A percentile compares a stretch with the other conserved stretches of the same genome.
Conservation (phyloP, 2,329 filamentous ascomycete species). For the Xylariales sp. region DNA sequence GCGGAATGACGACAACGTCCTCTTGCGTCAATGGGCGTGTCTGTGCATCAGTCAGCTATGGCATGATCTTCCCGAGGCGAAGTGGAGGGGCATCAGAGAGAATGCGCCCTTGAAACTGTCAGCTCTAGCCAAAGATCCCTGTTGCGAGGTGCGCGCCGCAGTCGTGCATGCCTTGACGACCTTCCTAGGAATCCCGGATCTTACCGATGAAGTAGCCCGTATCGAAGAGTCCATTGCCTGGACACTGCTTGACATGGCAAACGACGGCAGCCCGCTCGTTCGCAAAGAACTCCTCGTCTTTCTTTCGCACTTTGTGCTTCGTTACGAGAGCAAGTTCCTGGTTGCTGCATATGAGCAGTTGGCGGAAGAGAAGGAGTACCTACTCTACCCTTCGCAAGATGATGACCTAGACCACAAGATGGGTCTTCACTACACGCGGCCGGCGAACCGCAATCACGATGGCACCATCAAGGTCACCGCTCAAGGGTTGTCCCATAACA, state of each 20-base stretch:
- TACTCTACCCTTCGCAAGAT: slow-evolving; percentile 50
- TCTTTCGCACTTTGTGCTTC: slow-evolving; percentile 83
- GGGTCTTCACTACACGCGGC: slow-evolving; percentile 57
- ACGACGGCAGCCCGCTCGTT: slow-evolving; percentile 91
- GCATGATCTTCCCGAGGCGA: slow-evolving; percentile 85
- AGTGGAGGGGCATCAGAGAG: slow-evolving; percentile 91
- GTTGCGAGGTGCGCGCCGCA: slow-evolving; percentile 87
- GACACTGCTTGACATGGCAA: slow-evolving; percentile 84
- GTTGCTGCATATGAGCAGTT: slow-evolving; percentile 91
- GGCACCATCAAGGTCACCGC: slow-evolving; percentile 52
- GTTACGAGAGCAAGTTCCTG: slow-evolving; percentile 88
- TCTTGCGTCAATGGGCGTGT: slow-evolving; percentile 92
- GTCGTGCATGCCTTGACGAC: slow-evolving; percentile 92
- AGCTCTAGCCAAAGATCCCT: slow-evolving; percentile 75
- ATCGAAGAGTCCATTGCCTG: slow-evolving; percentile 89
- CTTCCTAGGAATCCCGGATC: slow-evolving; percentile 87
- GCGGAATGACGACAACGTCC: slow-evolving; percentile 77
- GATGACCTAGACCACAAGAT: slow-evolving; percentile 56
- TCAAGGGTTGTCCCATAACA: slow-evolving; percentile 71
- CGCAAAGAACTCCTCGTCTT: slow-evolving; percentile 91
- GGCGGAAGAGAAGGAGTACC: slow-evolving; percentile 72
- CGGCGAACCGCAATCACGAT: slow-evolving; percentile 50
- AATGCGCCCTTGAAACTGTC: slow-evolving; percentile 79
- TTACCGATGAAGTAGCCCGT: slow-evolving; percentile 84
- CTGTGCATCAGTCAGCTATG: slow-evolving; percentile 93